Evolutionary conservation across 2,329 filamentous ascomycete genomes (phyloP).

Genomic region (Diaporthe citri): DNA sequence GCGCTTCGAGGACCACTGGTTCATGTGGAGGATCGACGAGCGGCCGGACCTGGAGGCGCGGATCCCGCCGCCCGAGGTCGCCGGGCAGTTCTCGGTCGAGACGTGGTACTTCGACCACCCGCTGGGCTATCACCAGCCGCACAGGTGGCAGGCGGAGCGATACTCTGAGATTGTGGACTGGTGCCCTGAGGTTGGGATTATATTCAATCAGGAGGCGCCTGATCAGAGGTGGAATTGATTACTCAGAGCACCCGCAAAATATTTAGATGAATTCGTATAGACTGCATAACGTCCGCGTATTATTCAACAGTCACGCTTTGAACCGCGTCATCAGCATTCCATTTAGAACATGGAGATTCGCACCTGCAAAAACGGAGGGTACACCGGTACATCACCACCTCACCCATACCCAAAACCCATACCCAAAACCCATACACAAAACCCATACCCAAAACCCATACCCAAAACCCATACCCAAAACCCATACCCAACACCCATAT

Average conservation of each 20-base stretch:
- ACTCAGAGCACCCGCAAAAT: background rate
- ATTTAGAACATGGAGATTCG: too few species aligned
- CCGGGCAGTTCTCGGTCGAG: slow-evolving; percentile 45
- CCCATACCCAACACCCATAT: too few species aligned
- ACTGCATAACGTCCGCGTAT: background rate
- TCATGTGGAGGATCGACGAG: slow-evolving; percentile 44
- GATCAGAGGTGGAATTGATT: slow-evolving; percentile 12
- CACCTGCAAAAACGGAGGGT: too few species aligned
- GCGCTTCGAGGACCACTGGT: slow-evolving; percentile 46
- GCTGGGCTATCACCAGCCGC: slow-evolving; percentile 46
- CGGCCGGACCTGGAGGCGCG: slow-evolving; percentile 25
- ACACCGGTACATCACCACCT: too few species aligned
- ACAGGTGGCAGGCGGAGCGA: slow-evolving; percentile 42
- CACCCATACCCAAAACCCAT: too few species aligned
- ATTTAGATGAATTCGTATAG: background rate
- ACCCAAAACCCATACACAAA: too few species aligned
- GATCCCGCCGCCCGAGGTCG: slow-evolving; percentile 43
- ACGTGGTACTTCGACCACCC: slow-evolving; percentile 43
- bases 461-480: too few species aligned
- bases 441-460: too few species aligned
- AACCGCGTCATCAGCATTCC: accelerated
- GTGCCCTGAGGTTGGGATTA: slow-evolving; percentile 47
- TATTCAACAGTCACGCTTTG: background rate
- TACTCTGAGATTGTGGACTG: slow-evolving; percentile 46
- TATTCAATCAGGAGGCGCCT: slow-evolving; percentile 19